These are phyloP conservation scores for Colletotrichum tamarilloi DNA, from an alignment of 2,329 filamentous ascomycete species.

Conservation along the genomic window DNA sequence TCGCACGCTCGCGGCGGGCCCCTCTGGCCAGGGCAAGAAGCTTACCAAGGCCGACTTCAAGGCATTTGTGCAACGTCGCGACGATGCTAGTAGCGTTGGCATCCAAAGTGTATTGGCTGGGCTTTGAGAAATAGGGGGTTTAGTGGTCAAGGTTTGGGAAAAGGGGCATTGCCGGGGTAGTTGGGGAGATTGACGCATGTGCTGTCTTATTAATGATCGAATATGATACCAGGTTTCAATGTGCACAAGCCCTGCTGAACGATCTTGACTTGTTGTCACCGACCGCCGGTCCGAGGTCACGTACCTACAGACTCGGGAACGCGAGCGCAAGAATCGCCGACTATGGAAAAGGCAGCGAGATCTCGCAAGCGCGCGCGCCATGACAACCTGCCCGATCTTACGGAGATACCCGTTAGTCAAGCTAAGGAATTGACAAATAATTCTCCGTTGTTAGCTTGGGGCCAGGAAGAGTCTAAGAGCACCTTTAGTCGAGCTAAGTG, in stretches of 20 bases:
- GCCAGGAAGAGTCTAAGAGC: too few species aligned
- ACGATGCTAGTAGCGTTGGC: conserved; percentile 83
- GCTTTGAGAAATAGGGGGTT: conserved; percentile 52
- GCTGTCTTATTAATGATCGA: conserved; percentile 15
- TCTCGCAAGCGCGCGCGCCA: not conserved
- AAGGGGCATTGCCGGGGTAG: not conserved
- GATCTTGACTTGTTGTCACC: not conserved
- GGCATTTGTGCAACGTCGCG: conserved; percentile 85
- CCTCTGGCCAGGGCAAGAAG: conserved; percentile 60
- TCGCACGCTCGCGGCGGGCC: conserved; percentile 63
- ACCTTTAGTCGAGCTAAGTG: too few species aligned
- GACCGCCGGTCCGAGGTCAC: not conserved
- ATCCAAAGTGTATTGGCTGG: conserved; percentile 85
- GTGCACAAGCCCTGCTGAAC: not conserved
- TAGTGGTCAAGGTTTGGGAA: not conserved
- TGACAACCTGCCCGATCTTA: not conserved
- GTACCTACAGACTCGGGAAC: not conserved
- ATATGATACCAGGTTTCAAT: conserved; percentile 29
- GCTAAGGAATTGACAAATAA: too few species aligned
- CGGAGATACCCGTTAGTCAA: not conserved
- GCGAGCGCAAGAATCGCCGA: not conserved
- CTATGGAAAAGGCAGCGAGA: not conserved
- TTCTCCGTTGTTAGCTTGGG: too few species aligned
- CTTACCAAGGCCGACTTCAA: conserved; percentile 78
- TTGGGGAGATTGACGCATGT: not conserved